Percentiles rank a stretch among this genome's conserved stretches.
Evolutionary conservation across 2,329 filamentous ascomycete species (phyloP).

Genomic region (Geosmithia flava): DNA sequence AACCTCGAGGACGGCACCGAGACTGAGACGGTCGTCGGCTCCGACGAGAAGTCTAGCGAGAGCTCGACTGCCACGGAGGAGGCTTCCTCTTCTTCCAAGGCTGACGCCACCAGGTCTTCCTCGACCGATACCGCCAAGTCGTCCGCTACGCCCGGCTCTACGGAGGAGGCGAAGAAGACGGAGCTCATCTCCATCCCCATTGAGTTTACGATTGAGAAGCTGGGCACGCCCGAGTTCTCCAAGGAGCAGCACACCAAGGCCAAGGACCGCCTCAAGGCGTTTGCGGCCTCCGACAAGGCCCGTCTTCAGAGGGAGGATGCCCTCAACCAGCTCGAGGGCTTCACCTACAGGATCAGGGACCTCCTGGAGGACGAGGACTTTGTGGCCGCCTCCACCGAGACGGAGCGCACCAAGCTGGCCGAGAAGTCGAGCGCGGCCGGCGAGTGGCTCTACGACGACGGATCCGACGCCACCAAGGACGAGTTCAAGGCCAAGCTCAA

Average conservation of each 20-base stretch:
- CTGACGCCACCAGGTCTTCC: constrained; percentile 20
- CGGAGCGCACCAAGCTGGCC: constrained; percentile 54
- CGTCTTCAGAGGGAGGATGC: constrained; percentile 72
- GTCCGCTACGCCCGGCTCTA: constrained; percentile 22
- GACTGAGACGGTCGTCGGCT: constrained; percentile 21
- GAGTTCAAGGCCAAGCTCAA: constrained; percentile 67
- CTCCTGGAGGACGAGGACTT: constrained; percentile 69
- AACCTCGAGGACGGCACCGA: constrained; percentile 42
- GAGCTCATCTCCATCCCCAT: constrained; percentile 44
- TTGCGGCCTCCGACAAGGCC: constrained; percentile 73
- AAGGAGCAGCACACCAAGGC: constrained; percentile 34
- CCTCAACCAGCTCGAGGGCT: constrained; percentile 85
- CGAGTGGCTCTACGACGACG: constrained; percentile 87
- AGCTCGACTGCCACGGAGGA: constrained; percentile 1
- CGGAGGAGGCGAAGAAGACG: constrained; percentile 39
- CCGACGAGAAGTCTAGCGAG: constrained; percentile 19
- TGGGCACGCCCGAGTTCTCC: constrained; percentile 35
- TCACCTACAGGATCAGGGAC: constrained; percentile 80
- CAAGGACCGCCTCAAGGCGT: constrained; percentile 67
- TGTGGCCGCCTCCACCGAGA: constrained; percentile 54
- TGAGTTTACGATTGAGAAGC: constrained; percentile 32
- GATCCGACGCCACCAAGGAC: constrained; percentile 61
- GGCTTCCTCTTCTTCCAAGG: constrained; percentile 9
- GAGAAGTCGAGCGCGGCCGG: constrained; percentile 56
- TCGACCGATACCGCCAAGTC: constrained; percentile 35